A percentile compares a stretch with the other conserved stretches of the same genome.
These are phyloP conservation scores for Rhipidocladum racemiflorum DNA, from an alignment of 176 grass and related monocot species.

Conservation along the genomic window DNA sequence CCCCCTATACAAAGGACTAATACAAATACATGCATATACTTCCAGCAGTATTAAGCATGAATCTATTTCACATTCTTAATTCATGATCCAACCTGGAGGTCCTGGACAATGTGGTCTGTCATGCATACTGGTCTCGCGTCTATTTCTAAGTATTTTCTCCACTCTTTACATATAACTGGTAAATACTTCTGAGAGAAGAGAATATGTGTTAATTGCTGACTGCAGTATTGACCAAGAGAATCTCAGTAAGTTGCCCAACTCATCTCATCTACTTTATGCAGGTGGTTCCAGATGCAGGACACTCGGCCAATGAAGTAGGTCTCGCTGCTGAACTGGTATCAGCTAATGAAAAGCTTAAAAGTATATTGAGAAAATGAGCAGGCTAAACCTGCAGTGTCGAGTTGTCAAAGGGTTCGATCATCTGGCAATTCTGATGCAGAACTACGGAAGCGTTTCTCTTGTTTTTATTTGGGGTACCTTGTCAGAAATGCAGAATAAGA, in stretches of 20 bases:
- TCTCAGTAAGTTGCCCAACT: not conserved
- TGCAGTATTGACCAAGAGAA: not conserved
- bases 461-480: not conserved
- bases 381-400: not conserved
- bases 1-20: too few species aligned
- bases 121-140: not conserved
- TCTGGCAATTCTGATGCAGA: not conserved
- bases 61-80: not conserved
- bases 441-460: not conserved
- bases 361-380: slow-evolving; percentile 43
- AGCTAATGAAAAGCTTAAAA: slow-evolving; percentile 76
- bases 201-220: not conserved
- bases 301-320: slow-evolving; percentile 84
- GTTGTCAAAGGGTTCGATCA: not conserved
- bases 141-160: not conserved
- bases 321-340: slow-evolving; percentile 63
- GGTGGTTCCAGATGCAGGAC: slow-evolving; percentile 85
- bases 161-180: not conserved
- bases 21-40: too few species aligned
- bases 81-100: not conserved
- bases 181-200: not conserved
- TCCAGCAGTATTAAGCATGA: not conserved
- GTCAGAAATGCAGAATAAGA: not conserved
- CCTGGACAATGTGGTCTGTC: not conserved
- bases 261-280: slow-evolving; percentile 21